phyloP scores from a whole-genome alignment of 2,329 filamentous ascomycete genomes.

The Fusarium anguioides region DNA sequence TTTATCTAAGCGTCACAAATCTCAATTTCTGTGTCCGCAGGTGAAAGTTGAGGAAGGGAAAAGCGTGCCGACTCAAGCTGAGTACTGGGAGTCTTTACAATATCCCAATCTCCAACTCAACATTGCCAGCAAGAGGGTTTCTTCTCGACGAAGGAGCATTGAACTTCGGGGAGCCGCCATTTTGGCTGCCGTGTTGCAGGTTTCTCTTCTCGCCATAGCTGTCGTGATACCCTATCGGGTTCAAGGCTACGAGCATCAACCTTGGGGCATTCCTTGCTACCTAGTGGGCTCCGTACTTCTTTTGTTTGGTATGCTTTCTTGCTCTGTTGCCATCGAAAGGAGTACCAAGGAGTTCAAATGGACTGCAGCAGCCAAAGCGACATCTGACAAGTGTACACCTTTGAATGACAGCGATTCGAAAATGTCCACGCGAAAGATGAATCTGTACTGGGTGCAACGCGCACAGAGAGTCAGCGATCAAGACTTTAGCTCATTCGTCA shows the following conservation, averaged over 20 bases:
- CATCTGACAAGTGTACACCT: too few relatives aligned
- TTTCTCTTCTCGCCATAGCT: not conserved
- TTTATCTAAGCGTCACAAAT: too few relatives aligned
- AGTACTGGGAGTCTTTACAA: not conserved
- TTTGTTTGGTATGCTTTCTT: not conserved
- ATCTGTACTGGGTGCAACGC: not conserved
- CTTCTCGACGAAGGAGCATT: not conserved
- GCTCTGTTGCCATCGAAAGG: not conserved
- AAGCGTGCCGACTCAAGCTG: too few relatives aligned
- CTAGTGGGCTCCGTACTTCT: not conserved
- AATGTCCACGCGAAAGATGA: too few relatives aligned
- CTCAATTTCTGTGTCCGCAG: not conserved
- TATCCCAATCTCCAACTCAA: not conserved
- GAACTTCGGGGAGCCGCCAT: not conserved
- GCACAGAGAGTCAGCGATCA: not conserved
- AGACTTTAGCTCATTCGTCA: not conserved
- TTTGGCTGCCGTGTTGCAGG: not conserved
- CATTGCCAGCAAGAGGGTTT: not conserved
- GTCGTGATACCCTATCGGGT: accelerated
- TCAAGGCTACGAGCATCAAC: not conserved
- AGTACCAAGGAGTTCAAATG: not conserved
- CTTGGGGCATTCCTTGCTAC: not conserved
- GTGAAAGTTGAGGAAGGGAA: too few relatives aligned
- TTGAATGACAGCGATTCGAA: too few relatives aligned
- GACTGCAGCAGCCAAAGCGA: not conserved